Conservation (phyloP, 2,329 filamentous ascomycete species). For the Claviceps sorghi region DNA sequence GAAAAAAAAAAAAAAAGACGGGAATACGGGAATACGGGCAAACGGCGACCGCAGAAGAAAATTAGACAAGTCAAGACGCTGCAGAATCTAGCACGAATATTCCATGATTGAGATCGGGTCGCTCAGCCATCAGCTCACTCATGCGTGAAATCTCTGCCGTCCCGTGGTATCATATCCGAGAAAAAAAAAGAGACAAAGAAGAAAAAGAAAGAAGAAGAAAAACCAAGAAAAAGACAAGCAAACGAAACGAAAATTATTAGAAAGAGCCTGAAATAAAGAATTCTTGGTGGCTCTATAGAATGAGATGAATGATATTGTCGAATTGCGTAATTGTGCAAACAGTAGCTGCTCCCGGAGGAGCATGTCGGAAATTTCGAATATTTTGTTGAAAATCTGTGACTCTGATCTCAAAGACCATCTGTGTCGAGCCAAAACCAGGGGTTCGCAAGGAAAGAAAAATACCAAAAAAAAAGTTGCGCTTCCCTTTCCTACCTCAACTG, state of each 20-base stretch:
- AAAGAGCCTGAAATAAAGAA: constrained; percentile 4
- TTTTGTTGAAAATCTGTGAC: background rate
- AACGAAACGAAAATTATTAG: constrained; percentile 6
- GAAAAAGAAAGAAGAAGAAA: background rate
- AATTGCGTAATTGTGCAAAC: background rate
- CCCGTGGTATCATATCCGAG: constrained; percentile 15
- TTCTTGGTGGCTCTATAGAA: constrained; percentile 1
- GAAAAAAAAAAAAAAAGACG: constrained; percentile 5
- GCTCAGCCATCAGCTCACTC: constrained; percentile 3
- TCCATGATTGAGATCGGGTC: constrained; percentile 4
- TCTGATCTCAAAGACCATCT: background rate
- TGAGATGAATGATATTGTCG: background rate
- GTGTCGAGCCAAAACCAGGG: background rate
- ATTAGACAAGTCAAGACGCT: constrained; percentile 9
- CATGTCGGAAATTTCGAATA: background rate
- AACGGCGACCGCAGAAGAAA: constrained; percentile 1
- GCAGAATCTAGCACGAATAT: constrained; percentile 4
- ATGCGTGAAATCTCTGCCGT: constrained; percentile 5
- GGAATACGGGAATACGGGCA: constrained; percentile 4
- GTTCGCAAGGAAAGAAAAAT: background rate
- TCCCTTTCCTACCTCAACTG: background rate
- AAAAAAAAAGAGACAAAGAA: constrained; percentile 2
- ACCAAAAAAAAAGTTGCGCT: background rate
- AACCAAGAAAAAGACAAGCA: constrained; percentile 3
- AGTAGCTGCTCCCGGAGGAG: background rate